Evolutionary conservation across 108 stramenopile species (phyloP).

Genomic region (Poteriospumella lacustris): DNA sequence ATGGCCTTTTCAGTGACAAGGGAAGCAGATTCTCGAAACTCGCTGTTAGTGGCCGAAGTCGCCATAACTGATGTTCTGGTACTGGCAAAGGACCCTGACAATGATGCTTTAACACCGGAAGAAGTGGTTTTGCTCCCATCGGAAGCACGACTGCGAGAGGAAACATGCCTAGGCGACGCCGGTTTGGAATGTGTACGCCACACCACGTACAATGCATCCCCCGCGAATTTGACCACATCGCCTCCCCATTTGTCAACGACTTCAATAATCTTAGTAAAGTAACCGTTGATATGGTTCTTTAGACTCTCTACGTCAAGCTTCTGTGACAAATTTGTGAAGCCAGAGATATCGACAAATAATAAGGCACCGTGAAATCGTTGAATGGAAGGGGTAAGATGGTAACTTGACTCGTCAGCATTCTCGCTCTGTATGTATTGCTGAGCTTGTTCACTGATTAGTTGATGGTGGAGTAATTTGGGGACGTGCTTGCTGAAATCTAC

Average conservation of each 20-base stretch:
- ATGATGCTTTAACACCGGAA: too few species aligned
- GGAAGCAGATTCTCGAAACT: too few species aligned
- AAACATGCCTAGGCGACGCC: too few species aligned
- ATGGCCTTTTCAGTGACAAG: constrained; percentile 11
- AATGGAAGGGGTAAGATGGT: too few species aligned
- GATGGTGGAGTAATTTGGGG: neutral
- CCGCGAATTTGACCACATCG: constrained; percentile 58
- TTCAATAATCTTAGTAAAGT: constrained; percentile 47
- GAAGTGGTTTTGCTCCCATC: too few species aligned
- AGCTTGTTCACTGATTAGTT: neutral
- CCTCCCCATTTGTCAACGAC: constrained; percentile 38
- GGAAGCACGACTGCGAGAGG: too few species aligned
- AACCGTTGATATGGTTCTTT: constrained; percentile 44
- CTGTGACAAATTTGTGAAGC: constrained; percentile 69
- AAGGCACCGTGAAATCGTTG: constrained; percentile 46
- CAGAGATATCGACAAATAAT: constrained; percentile 76
- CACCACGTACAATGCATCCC: constrained; percentile 51
- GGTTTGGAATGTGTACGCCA: too few species aligned
- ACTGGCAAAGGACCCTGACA: too few species aligned
- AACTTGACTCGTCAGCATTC: neutral
- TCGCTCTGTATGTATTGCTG: neutral
- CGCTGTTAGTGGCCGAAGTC: too few species aligned
- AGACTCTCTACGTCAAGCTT: constrained; percentile 63
- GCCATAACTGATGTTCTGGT: too few species aligned
- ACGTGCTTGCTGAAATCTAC: neutral